phyloP scores from a whole-genome alignment of 2,329 filamentous ascomycete species.

The Microascus cirrosus region DNA sequence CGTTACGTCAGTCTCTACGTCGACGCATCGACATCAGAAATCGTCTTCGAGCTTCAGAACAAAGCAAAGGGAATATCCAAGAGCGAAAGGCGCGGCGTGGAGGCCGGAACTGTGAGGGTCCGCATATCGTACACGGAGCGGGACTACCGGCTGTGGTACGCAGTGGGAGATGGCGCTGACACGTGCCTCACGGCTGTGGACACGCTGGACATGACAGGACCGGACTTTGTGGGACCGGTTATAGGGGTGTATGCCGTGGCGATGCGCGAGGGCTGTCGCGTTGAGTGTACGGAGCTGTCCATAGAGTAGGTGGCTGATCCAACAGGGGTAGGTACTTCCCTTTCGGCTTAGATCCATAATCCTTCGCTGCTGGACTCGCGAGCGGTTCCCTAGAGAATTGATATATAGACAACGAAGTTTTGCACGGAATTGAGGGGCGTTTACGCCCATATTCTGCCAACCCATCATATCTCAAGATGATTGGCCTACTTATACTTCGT shows the following conservation, averaged over 20 bases:
- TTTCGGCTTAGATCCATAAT: too few relatives aligned
- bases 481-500: too few relatives aligned
- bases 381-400: too few relatives aligned
- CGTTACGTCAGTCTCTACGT: conserved; percentile 8
- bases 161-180: neutral
- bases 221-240: conserved; percentile 20
- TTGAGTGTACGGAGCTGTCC: neutral
- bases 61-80: conserved; percentile 7
- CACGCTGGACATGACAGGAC: conserved; percentile 16
- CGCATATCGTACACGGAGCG: neutral
- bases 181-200: conserved; percentile 9
- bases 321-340: too few relatives aligned
- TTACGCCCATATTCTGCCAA: too few relatives aligned
- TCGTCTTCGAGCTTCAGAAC: conserved; percentile 10
- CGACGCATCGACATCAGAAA: conserved; percentile 1
- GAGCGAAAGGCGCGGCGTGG: neutral
- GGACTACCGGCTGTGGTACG: neutral
- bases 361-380: too few relatives aligned
- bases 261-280: neutral
- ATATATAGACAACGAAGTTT: too few relatives aligned
- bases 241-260: conserved; percentile 17
- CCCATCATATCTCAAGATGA: too few relatives aligned
- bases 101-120: neutral
- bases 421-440: too few relatives aligned
- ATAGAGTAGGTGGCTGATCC: neutral